Evolutionary conservation across 2,329 filamentous ascomycete genomes (phyloP), one percentile per base, ranked within the genome.

Genomic region (Venturia asperata): DNA sequence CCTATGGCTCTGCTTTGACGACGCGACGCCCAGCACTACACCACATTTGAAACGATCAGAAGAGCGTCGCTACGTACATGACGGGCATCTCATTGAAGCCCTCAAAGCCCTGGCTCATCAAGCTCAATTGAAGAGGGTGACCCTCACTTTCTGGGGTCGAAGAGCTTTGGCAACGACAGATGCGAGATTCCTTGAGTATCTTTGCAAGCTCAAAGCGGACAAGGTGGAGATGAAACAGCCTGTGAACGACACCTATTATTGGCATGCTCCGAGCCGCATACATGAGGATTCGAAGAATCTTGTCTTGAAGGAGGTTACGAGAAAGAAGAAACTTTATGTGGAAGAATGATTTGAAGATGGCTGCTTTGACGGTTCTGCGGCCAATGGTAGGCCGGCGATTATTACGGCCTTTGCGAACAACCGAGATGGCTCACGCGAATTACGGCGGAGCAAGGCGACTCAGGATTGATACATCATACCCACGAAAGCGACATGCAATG

Each of bases 31-130:
- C 3, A 76, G 74, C 24, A 70, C 77, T 15, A 77, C 77, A 52
- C 76, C 77, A 0, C 70, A 75, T 56, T 69, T 76, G 63, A 68
- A 67, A 55, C 73, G 71, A 61, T 72, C 74, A 61, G 77, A 81
- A 65, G 72, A 78, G 45, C 78, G 79, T n/a, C 77, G 79, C 34
- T 83, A 79, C 66, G 74, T 81, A 61, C 74, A 79, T 56, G 80
- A 83, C 67, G 74, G 78, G 10, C 74, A 78, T 45, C 69, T 83
- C 49, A 74, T 80, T 49, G 77, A 78, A 34, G 75, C 77, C 42
- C 71, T 83, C 10, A 76, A 77, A 7, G 73, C 79, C 47, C 72
- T 83, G 17, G 73, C 70, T 27, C 72, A 74, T 9, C 69, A 77
- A 24, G 74, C 74, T 37, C 75, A 77, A 41, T 74, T 83, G 9